Base-by-base conservation (phyloP, 768 basidiomycete genomes). In the Suillus weaverae region DNA sequence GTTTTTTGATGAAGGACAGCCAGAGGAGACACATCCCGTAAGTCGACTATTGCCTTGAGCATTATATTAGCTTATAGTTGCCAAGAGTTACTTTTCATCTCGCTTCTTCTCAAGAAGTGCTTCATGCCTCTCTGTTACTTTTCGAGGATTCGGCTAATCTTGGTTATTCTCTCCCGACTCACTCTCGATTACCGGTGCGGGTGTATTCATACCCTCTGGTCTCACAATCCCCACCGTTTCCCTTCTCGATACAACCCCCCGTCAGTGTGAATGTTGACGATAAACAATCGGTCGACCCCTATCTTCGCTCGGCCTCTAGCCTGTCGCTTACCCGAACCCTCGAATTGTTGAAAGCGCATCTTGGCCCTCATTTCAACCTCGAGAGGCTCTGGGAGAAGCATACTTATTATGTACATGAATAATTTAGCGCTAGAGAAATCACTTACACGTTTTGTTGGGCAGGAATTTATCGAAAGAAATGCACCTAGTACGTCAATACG, bases 381-480 rank as follows among this genome's bases (percentile, higher is more conserved):
- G 84, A 84, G 72, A 75, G 75, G 63, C 68, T 82, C 16, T 84
- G 83, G 81, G 80, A 82, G 62, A 77, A 72, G 69, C 83, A 84
- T 63, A 81, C 80, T 10, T 76, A 78, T 68, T 83, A 81, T 67
- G 81, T 81, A 62, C 68, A 72, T 54, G 51, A 38, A 22, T 10
- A 7, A 26, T n/a, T n/a, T 35, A 11, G 13, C 46, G 22, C 60
- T 20, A 30, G 35, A 61, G 8, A 44, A 43, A 14, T 48, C 6
- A 41, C 39, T 65, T 7, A 64, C 62, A 39, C 35, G 43, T 65
- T 65, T 65, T 39, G 32, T 44, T 32, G 20, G 22, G 38, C 46
- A 78, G 78, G 81, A 81, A 66, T 81, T 81, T 54, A 72, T 64
- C 9, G 78, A 80, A 65, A 73, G 84, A 33, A 70, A 77, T 53